Percentiles rank a stretch among this genome's conserved stretches.
These are phyloP conservation scores for Onygena corvina DNA, from an alignment of 2,329 filamentous ascomycete genomes.

Conservation along the genomic window DNA sequence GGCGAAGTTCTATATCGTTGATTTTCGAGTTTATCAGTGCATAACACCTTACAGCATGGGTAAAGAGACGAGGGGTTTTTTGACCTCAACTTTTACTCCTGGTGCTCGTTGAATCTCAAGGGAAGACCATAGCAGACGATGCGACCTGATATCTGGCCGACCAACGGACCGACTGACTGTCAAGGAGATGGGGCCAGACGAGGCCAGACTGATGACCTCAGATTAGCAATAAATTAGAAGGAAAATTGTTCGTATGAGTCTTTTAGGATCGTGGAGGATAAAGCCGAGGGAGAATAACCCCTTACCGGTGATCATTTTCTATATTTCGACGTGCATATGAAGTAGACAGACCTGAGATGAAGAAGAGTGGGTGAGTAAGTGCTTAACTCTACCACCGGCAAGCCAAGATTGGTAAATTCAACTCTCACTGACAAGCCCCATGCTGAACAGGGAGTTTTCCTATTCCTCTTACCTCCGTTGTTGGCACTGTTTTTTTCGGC, in stretches of 20 bases:
- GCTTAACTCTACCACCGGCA: not conserved
- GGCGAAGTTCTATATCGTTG: not conserved
- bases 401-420: not conserved
- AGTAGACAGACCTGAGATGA: not conserved
- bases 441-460: not conserved
- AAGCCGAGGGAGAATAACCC: not conserved
- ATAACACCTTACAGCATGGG: conserved; percentile 1
- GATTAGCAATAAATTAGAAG: not conserved
- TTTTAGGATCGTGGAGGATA: not conserved
- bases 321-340: not conserved
- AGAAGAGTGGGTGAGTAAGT: not conserved
- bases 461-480: not conserved
- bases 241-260: conserved; percentile 2
- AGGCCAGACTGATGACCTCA: not conserved
- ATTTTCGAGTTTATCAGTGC: not conserved
- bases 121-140: not conserved
- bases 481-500: not conserved
- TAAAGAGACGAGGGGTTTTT: not conserved
- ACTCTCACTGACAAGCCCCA: not conserved
- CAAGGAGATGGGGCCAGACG: not conserved
- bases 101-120: not conserved
- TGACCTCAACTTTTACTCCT: not conserved
- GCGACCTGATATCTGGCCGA: not conserved
- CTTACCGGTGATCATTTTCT: not conserved
- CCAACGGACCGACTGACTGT: too few relatives aligned